A percentile compares a stretch with the other conserved stretches of the same genome.
phyloP scores from a whole-genome alignment of 2,329 filamentous ascomycete species.

The Lecanicillium sp. region DNA sequence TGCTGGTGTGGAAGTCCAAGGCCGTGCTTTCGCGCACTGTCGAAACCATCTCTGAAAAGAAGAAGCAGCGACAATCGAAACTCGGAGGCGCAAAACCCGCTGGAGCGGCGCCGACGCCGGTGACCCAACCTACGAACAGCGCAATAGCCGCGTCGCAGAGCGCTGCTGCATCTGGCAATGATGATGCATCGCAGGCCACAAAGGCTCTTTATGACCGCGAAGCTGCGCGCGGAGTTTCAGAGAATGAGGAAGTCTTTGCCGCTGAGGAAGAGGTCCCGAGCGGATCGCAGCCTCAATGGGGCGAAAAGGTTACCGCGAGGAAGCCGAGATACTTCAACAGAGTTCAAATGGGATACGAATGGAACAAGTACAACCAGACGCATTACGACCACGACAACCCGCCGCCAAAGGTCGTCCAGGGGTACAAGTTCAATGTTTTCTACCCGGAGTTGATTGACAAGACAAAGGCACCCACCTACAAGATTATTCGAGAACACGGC shows the following conservation, averaged over 20 bases:
- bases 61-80: conserved; percentile 4
- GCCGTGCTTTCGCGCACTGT: conserved; percentile 75
- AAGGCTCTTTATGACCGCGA: conserved; percentile 88
- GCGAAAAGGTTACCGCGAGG: conserved; percentile 74
- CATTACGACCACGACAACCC: conserved; percentile 99
- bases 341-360: conserved; percentile 98
- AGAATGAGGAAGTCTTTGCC: conserved; percentile 93
- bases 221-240: conserved; percentile 80
- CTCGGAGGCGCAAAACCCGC: conserved; percentile 45
- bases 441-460: conserved; percentile 97
- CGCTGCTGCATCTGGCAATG: conserved; percentile 28
- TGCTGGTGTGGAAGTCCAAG: conserved; percentile 87
- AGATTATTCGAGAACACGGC: conserved; percentile 89
- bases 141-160: background rate
- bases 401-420: conserved; percentile 94
- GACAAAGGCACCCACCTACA: conserved; percentile 87
- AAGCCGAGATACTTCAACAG: conserved; percentile 98
- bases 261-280: conserved; percentile 71
- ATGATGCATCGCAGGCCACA: conserved; percentile 80
- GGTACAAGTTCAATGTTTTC: conserved; percentile 99
- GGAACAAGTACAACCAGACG: conserved; percentile 99
- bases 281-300: conserved; percentile 64
- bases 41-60: conserved; percentile 59
- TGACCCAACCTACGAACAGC: conserved; percentile 7
- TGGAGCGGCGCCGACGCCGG: background rate